phyloP scores from a whole-genome alignment of 306 rosid species.

The Comarum palustre region DNA sequence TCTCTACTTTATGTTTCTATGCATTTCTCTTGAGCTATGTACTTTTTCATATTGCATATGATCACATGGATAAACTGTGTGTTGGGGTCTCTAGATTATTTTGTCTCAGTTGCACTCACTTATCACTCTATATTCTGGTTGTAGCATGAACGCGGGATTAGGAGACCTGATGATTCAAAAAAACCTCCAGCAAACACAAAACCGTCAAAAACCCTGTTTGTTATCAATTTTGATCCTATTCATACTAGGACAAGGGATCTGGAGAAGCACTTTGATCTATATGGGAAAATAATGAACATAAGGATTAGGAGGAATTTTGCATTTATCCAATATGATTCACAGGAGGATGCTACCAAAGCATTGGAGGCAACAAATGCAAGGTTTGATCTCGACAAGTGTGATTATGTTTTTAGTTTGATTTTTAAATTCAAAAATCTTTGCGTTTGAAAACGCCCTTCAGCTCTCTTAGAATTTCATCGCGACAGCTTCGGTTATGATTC shows the following conservation, averaged over 20 bases:
- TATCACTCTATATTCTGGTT: constrained; percentile 27
- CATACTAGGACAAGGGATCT: constrained; percentile 77
- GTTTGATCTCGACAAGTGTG: constrained; percentile 32
- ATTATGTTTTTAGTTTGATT: not conserved
- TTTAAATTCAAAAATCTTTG: constrained; percentile 1
- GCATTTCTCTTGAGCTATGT: constrained; percentile 2
- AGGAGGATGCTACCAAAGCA: constrained; percentile 78
- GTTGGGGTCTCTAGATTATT: constrained; percentile 13
- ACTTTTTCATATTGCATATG: not conserved
- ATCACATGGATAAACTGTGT: constrained; percentile 1
- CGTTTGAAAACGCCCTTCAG: not conserved
- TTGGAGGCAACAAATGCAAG: constrained; percentile 70
- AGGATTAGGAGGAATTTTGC: constrained; percentile 87
- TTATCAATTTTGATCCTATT: constrained; percentile 78
- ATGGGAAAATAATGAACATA: constrained; percentile 66
- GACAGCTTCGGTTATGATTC: not conserved
- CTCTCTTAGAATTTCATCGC: not conserved
- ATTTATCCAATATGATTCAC: constrained; percentile 68
- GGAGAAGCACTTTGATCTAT: constrained; percentile 74
- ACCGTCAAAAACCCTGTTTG: constrained; percentile 75
- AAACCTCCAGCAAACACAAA: constrained; percentile 52
- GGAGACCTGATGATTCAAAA: constrained; percentile 57
- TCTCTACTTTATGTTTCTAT: constrained; percentile 16
- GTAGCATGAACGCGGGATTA: constrained; percentile 76
- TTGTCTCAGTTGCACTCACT: constrained; percentile 12